Evolutionary conservation across 2,329 filamentous ascomycete species (phyloP).

Genomic region (Myotisia sp.): DNA sequence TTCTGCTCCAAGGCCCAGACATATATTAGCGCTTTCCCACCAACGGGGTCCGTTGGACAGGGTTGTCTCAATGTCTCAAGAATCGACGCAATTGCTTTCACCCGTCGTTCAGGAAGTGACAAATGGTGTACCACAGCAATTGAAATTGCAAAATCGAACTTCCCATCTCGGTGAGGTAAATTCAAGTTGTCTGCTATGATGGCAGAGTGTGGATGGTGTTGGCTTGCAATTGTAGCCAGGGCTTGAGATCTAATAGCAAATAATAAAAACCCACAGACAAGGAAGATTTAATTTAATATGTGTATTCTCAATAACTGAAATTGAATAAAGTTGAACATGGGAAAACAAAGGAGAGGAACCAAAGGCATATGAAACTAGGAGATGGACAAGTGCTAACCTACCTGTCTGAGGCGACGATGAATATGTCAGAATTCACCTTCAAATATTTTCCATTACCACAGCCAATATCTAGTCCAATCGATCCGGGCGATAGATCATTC

Average conservation of each 20-base stretch:
- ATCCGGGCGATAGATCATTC: constrained; percentile 47
- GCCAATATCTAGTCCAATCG: constrained; percentile 77
- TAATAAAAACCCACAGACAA: no score
- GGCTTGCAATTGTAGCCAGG: constrained; percentile 43
- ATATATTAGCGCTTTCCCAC: constrained; percentile 64
- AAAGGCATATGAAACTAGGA: not conserved
- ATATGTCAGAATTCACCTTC: constrained; percentile 58
- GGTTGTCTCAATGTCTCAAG: constrained; percentile 46
- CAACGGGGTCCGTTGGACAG: constrained; percentile 14
- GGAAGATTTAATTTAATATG: no score
- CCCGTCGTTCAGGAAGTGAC: constrained; percentile 58
- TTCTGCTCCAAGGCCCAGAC: constrained; percentile 95
- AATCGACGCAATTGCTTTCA: constrained; percentile 57
- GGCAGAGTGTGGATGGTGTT: constrained; percentile 49
- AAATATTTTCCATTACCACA: constrained; percentile 98
- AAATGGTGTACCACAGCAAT: constrained; percentile 93
- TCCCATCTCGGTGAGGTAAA: constrained; percentile 55
- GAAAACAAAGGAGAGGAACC: constrained; percentile 9
- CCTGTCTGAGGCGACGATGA: constrained; percentile 74
- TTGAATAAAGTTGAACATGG: no score
- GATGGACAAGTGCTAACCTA: constrained; percentile 35
- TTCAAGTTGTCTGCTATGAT: constrained; percentile 68
- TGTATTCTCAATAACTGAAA: no score
- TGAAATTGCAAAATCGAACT: constrained; percentile 78
- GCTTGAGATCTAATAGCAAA: constrained; percentile 39